Percentiles rank a stretch among this genome's conserved stretches.
Evolutionary conservation across 805 yeast species (phyloP).

Genomic region (Suhomyces vadensis): DNA sequence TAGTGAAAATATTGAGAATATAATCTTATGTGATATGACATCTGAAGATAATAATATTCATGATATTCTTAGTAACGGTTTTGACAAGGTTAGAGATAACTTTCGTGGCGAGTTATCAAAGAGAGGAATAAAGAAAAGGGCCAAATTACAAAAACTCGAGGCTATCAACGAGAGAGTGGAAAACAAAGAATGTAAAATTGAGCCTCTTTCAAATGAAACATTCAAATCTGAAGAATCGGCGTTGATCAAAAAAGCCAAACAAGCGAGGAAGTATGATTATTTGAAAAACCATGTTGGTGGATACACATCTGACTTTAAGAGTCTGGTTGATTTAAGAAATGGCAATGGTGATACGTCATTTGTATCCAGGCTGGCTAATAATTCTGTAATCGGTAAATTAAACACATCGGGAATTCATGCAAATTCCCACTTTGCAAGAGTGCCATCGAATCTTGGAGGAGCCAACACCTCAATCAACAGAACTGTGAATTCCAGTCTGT

Average conservation of each 20-base stretch:
- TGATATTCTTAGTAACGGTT: conserved; percentile 23
- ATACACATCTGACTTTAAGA: neutral
- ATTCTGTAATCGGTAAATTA: neutral
- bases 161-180: conserved; percentile 8
- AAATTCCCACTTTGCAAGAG: conserved; percentile 1
- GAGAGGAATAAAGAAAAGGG: conserved; percentile 28
- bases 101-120: conserved; percentile 32
- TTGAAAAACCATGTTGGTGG: conserved; percentile 29
- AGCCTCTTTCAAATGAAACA: conserved; percentile 3
- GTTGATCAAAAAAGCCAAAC: conserved; percentile 29
- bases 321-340: too few relatives aligned
- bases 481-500: conserved; percentile 1
- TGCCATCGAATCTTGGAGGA: neutral
- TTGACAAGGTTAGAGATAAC: conserved; percentile 19
- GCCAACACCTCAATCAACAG: neutral
- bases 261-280: conserved; percentile 32
- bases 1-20: conserved; percentile 18
- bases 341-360: too few relatives aligned
- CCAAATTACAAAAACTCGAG: conserved; percentile 12
- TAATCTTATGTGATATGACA: conserved; percentile 38
- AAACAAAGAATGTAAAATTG: conserved; percentile 5
- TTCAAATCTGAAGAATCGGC: conserved; percentile 25
- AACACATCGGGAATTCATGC: neutral
- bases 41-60: conserved; percentile 24
- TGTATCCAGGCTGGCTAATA: neutral